Base-by-base conservation (phyloP, 2,329 filamentous ascomycete species). In the Colletotrichum tofieldiae region DNA sequence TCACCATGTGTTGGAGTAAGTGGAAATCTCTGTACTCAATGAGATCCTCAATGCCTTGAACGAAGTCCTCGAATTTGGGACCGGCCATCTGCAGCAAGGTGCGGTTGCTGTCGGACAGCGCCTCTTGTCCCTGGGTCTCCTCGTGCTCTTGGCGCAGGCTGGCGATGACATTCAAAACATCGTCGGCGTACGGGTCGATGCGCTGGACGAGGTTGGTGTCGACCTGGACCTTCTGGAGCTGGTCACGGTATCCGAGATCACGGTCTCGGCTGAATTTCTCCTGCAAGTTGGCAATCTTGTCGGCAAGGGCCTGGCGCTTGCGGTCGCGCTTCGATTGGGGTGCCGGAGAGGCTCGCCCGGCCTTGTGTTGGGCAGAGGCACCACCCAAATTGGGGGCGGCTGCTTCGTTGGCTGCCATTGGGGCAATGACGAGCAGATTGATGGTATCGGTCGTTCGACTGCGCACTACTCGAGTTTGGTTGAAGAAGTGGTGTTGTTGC, bases 151-250 rank as follows among this genome's bases (percentile, higher is more conserved):
- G 85, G 71, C 90, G 89, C 78, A 93, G 83, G 76, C 91, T 89
- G 63, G 88, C 86, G 74, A 95, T 91, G 68, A 93, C 90, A 74
- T 94, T 92, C 58, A 98, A 87, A 60, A 94, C 91, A 72, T 90
- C 89, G 73, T 91, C 87, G 64, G 88, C 86, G 81, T 97, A 97
- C 0, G 94, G 93, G 78, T 98, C 93, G 64, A 96, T 93, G 76
- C 93, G 92, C 81, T 94, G 92, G 75, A 98, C 94, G 56, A 97
- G 88, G 71, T 90, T 94, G 83, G 95, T 95, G 81, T 98, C 95
- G 75, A 94, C 92, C 83, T 98, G 95, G n/a, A 98, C 91, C 76
- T 94, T 94, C 78, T 96, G 93, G 2, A 98, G 89, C 82, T 98
- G 94, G 75, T 96, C 93, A 74, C 95, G 91, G 82, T 97, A 98